Evolutionary conservation across 345 rosid species (phyloP), one percentile per base, ranked within the genome.

Genomic region (Eucalyptus curtisii): DNA sequence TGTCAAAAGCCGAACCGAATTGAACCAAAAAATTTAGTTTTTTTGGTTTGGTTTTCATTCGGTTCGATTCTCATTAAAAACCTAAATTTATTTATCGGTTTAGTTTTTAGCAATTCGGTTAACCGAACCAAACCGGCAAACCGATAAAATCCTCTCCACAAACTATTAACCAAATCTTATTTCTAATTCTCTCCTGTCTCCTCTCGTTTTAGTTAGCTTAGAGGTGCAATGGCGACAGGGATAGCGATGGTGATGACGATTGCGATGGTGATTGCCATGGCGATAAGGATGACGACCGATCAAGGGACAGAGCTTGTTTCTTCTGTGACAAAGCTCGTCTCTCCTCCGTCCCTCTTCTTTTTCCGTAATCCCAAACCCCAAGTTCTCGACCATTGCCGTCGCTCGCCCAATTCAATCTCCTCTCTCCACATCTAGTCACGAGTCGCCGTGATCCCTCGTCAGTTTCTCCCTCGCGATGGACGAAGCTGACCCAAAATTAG

Each of bases 281-380:
- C 52, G 16, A 14, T 1, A 50, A 7, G 8, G 53, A 7, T 0
- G 53, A 0, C 8, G 1, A 50, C 53, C 20, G 3, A 16, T 50
- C 20, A 16, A 50, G 8, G 53, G 53, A 50, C 20, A 6, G 17
- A 50, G 53, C 45, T 40, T 45, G 0, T 33, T 37, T 86, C 76
- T 86, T 13, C 45, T 2, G 79, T 12, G 3, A 27, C 19, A 42
- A 66, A 44, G 52, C 84, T 42, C 79, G 87, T 20, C 76, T 93
- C 90, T 88, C 92, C 19, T n/a, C 91, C 27, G 5, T 92, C 66
- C 93, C 95, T 13, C 85, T 94, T 87, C 31, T 42, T 27, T 27
- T 44, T n/a, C 5, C 19, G 1, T 7, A 47, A 59, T 14, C 10
- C 79, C 6, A 31, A 40, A 10, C 48, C 48, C 88, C 47, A 44